phyloP scores from a whole-genome alignment of 352 stramenopile genomes.

The Globisporangium perplexum region DNA sequence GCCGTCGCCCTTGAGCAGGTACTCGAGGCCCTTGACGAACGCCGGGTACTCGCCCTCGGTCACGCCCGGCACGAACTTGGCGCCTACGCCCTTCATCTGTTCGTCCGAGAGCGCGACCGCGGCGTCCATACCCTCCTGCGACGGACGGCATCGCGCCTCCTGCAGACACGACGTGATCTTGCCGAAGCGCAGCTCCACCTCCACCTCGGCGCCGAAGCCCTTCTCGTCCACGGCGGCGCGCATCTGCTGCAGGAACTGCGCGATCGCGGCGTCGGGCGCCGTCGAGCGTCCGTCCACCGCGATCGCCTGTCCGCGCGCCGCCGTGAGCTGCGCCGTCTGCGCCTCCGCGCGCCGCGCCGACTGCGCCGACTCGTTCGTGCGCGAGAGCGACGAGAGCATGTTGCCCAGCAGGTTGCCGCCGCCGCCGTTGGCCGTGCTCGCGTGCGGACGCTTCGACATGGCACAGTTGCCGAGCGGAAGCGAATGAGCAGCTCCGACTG shows the following conservation, averaged over 20 bases:
- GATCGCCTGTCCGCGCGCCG: constrained; percentile 64
- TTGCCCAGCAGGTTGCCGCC: constrained; percentile 39
- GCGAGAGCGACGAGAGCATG: constrained; percentile 69
- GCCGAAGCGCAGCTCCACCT: constrained; percentile 81
- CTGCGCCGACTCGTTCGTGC: constrained; percentile 70
- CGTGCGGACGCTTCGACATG: constrained; percentile 69
- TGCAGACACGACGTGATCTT: constrained; percentile 76
- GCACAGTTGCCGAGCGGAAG: no score
- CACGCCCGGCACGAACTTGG: constrained; percentile 79
- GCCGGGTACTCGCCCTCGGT: constrained; percentile 58
- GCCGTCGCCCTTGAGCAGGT: constrained; percentile 61
- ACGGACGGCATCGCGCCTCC: constrained; percentile 65
- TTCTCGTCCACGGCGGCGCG: constrained; percentile 71
- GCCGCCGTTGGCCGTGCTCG: constrained; percentile 28
- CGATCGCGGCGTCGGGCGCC: constrained; percentile 73
- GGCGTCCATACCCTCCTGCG: constrained; percentile 62
- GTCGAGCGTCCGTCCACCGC: constrained; percentile 55
- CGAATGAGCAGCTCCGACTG: no score
- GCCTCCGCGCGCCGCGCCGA: constrained; percentile 72
- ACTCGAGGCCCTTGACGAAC: constrained; percentile 60
- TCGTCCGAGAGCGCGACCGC: constrained; percentile 64
- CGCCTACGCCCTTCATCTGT: constrained; percentile 72
- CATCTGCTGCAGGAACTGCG: constrained; percentile 78
- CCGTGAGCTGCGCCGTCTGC: constrained; percentile 67
- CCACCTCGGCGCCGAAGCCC: constrained; percentile 67